Base-by-base conservation (phyloP, 2,329 filamentous ascomycete genomes). In the Grosmannia penicillata region DNA sequence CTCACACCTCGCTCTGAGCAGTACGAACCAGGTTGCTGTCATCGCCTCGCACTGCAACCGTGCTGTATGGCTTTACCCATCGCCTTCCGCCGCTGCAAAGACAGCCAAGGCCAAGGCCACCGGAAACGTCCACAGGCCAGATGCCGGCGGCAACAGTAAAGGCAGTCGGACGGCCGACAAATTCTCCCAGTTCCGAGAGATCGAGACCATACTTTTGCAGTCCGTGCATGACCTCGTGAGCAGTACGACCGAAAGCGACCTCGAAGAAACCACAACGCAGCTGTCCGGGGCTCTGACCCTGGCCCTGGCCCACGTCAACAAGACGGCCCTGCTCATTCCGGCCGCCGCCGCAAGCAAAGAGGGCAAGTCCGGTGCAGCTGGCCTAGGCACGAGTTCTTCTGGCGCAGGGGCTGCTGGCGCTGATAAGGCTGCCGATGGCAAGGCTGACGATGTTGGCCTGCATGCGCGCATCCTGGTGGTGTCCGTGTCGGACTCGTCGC, bases 1-100 rank as follows among this genome's bases (percentile, higher is more conserved):
- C 58, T 85, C 89, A 39, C 93, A 98, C 55, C 72, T 98, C 24
- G 86, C 91, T 48, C 87, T 89, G 55, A 93, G 87, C 59, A 89
- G 91, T 57, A 75, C 82, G 39, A 96, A 96, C 60, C 82, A 89
- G 56, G 83, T 96, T 35, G 86, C 87, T 44, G 73, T 98, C 14
- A 75, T 98, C 44, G 91, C 89, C 25, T 85, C 85, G 8, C 91
- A 98, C 56, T 78, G 77, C 47, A 80, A 91, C 53, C 78, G 82
- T 45, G 84, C 89, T 40, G 71, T 78, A 53, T 98, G 87, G 77
- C 77, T 98, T 4, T 96, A 95, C 52, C 91, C 91, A 0, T 56
- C 64, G 3, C 57, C 60, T 58, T 9, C 58, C 53, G 23, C 54
- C 46, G 21, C 45, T 44, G 14, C 46, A 19, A 35, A 43, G 2